Percentiles rank a stretch among this genome's conserved stretches.
Conservation (phyloP, 495 filamentous ascomycete species). For the Penicillium mononematosum region DNA sequence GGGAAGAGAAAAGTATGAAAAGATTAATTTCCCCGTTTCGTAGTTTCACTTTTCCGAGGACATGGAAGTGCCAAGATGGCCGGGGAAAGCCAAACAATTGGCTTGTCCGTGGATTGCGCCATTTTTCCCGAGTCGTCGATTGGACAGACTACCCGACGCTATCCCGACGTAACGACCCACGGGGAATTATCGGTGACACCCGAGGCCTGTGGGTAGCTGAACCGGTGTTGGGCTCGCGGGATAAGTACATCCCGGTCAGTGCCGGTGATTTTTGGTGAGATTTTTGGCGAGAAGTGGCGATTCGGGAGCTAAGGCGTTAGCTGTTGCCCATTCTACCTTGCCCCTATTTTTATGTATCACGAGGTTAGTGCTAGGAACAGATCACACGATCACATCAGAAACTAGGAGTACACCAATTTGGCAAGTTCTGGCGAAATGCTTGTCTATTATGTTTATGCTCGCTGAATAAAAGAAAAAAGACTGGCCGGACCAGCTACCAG, state of each 20-base stretch:
- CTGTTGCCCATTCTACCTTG: neutral
- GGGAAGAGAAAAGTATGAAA: neutral
- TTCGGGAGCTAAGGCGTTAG: neutral
- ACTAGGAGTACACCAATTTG: neutral
- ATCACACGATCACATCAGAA: neutral
- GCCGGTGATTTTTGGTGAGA: neutral
- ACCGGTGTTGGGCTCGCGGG: neutral
- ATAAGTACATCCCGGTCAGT: neutral
- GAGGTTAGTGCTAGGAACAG: neutral
- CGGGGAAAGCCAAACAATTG: neutral
- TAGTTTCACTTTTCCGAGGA: neutral
- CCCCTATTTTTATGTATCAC: neutral
- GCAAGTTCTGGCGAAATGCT: slow-evolving; percentile 2
- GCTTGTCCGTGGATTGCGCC: slow-evolving; percentile 11
- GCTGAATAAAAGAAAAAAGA: slow-evolving; percentile 9
- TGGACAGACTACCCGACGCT: slow-evolving; percentile 19
- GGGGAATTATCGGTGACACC: slow-evolving; percentile 16
- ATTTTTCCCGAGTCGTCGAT: slow-evolving; percentile 25
- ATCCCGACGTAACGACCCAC: slow-evolving; percentile 16
- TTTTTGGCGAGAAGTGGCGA: slow-evolving; percentile 1
- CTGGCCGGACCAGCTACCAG: slow-evolving; percentile 35
- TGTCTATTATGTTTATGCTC: slow-evolving; percentile 21
- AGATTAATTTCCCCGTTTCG: neutral
- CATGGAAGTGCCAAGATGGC: neutral
- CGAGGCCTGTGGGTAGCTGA: neutral